phyloP scores from a whole-genome alignment of 768 basidiomycete species.

The Tylopilus cervinicoccineus region DNA sequence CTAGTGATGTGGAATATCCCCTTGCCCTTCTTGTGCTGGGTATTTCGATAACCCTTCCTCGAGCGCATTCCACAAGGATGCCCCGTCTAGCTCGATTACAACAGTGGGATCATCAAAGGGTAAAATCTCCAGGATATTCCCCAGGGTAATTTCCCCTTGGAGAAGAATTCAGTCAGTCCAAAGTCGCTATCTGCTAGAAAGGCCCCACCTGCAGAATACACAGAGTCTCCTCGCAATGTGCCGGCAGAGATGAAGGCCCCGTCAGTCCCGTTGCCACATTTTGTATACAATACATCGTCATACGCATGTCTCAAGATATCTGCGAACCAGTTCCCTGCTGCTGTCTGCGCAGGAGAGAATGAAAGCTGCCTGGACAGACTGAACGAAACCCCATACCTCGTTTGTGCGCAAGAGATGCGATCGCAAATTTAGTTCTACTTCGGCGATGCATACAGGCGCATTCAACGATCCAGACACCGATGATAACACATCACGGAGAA shows the following conservation, averaged over 20 bases:
- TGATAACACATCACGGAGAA: slow-evolving; percentile 62
- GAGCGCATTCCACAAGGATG: slow-evolving; percentile 73
- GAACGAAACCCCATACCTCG: slow-evolving; percentile 45
- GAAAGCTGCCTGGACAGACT: background rate
- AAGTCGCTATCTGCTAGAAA: background rate
- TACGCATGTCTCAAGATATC: slow-evolving; percentile 83
- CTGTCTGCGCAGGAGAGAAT: slow-evolving; percentile 41
- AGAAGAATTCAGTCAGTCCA: background rate
- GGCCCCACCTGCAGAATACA: slow-evolving; percentile 71
- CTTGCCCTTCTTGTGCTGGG: slow-evolving; percentile 89
- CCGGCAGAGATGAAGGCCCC: slow-evolving; percentile 81
- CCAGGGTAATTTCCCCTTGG: slow-evolving; percentile 70
- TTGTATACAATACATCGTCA: slow-evolving; percentile 60
- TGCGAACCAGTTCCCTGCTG: slow-evolving; percentile 78
- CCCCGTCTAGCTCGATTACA: slow-evolving; percentile 76
- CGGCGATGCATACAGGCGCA: slow-evolving; percentile 70
- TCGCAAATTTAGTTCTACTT: slow-evolving; percentile 65
- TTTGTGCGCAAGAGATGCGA: slow-evolving; percentile 69
- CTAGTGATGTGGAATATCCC: background rate
- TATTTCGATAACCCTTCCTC: slow-evolving; percentile 71
- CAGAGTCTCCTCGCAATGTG: slow-evolving; percentile 79
- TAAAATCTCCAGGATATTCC: slow-evolving; percentile 84
- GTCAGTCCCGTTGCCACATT: slow-evolving; percentile 64
- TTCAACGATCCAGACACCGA: slow-evolving; percentile 67
- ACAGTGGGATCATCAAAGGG: slow-evolving; percentile 86